Evolutionary conservation across 345 rosid species (phyloP), one percentile per base, ranked within the genome.

Genomic region (Gossypium bickii): DNA sequence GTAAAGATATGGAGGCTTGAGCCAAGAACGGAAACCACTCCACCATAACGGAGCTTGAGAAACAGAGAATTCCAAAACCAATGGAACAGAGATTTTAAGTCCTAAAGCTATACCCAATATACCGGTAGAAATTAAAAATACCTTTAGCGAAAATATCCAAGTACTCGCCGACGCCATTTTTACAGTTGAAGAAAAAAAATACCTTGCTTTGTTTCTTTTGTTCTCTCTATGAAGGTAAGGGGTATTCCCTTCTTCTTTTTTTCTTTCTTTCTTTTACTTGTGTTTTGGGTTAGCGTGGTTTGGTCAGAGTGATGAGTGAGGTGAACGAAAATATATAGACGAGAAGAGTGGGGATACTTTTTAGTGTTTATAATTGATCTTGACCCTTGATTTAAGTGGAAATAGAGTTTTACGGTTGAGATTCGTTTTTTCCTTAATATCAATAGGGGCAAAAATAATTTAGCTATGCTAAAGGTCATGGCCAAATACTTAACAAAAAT

Each of bases 281-380:
- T 18, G 27, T 72, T 15, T 20, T 22, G 67, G 56, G n/a, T 47
- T n/a, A 38, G 52, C 9, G 24, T 8, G 27, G 5, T 43, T 22
- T 15, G 76, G 47, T 11, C 18, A 18, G n/a, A 75, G 13, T 49
- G 38, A 12, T 2, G 16, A 56, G 22, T 11, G 18, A 56, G 70
- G 7, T 16, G 69, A 34, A 73, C 22, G 61, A 51, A 25, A 24
- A 61, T 77, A 76, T 83, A 80, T 71, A 84, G 51, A 72, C 74
- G 69, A 61, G 71, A 76, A 69, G 56, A 9, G 72, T 27, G 49
- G 63, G 64, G 69, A 56, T 38, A 45, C 24, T 5, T 5, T 29
- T 34, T 34, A 34, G 41, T 38, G 69, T 38, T 52, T 48, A 15
- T 60, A 57, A 64, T 45, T 59, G 57, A 18, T 67, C 3, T 62